Evolutionary conservation across 2,329 filamentous ascomycete species (phyloP), one percentile per base, ranked within the genome.

Genomic region (Colletotrichum zoysiae): DNA sequence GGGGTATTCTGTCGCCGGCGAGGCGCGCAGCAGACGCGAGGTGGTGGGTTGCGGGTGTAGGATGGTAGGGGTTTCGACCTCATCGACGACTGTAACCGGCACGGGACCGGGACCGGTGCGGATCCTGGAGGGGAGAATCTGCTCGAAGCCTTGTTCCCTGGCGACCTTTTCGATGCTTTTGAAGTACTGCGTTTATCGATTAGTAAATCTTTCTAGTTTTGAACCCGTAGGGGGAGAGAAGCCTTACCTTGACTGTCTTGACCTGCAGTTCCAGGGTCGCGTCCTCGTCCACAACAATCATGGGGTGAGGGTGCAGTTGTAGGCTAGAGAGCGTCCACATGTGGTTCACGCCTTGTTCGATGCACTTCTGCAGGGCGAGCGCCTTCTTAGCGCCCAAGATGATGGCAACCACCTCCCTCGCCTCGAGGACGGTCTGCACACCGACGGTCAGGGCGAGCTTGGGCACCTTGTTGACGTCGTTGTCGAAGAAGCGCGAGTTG

Each of bases 301-400:
- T 90, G 65, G 93, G 91, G 77, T 95, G 92, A 4, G 90, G 91
- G 80, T 96, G 94, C 74, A 95, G 84, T 80, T 97, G 94, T 53
- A 97, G 85, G 66, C 90, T 90, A 11, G 93, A 95, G 8, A 96
- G 86, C 1, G 94, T 95, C 93, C 94, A 97, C 92, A 95, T 95
- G 83, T 96, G 94, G 80, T 95, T 95, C 73, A 97, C 89, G 40
- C 92, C 92, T 68, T 92, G 91, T 81, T 97, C 94, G 74, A 97
- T 89, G 76, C 92, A 95, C 77, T 90, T 92, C 80, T 95, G 92
- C 74, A 97, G 83, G 38, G 94, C 94, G 44, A 93, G 84, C 1
- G 93, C 90, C 82, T 97, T 97, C 85, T 94, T 92, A 55, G 92
- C 90, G 30, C 94, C 94, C 1, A 93, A 89, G 74, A 95, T 94